Percentiles rank a stretch among this genome's conserved stretches.
Evolutionary conservation across 306 rosid species (phyloP).

Genomic region (Trifolium subterraneum): DNA sequence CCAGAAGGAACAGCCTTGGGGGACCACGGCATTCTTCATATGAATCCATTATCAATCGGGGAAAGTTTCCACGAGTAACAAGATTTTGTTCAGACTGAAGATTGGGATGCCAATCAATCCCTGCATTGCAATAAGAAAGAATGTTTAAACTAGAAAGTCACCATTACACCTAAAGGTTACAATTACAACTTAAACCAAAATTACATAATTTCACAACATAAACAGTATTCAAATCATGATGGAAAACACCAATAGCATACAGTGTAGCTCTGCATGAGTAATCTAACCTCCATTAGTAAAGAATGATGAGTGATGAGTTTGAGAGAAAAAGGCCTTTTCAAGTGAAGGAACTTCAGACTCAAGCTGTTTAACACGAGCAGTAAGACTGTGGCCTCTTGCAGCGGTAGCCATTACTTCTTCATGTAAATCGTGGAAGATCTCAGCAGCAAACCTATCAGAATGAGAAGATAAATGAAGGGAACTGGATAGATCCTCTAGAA

Average conservation of each 20-base stretch:
- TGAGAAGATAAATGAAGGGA: slow-evolving; percentile 41
- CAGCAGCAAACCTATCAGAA: slow-evolving; percentile 89
- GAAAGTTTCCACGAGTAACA: slow-evolving; percentile 78
- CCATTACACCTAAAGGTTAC: slow-evolving; percentile 14
- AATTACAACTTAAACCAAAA: slow-evolving; percentile 36
- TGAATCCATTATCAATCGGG: slow-evolving; percentile 95
- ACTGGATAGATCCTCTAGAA: not conserved
- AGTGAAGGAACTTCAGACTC: slow-evolving; percentile 97
- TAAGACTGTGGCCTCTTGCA: slow-evolving; percentile 89
- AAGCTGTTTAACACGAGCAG: slow-evolving; percentile 91
- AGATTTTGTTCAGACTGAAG: slow-evolving; percentile 71
- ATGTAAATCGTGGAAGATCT: slow-evolving; percentile 94
- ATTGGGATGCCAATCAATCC: slow-evolving; percentile 93
- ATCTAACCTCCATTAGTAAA: slow-evolving; percentile 78
- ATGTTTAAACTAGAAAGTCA: slow-evolving; percentile 30
- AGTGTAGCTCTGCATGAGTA: slow-evolving; percentile 31
- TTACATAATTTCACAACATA: slow-evolving; percentile 30
- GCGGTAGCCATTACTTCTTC: slow-evolving; percentile 95
- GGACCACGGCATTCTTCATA: slow-evolving; percentile 96
- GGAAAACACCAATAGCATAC: slow-evolving; percentile 34
- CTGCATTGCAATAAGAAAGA: slow-evolving; percentile 56
- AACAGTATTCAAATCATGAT: slow-evolving; percentile 31
- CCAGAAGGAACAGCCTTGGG: slow-evolving; percentile 89
- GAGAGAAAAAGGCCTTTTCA: slow-evolving; percentile 90
- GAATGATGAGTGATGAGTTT: slow-evolving; percentile 76